Evolutionary conservation across 2,329 filamentous ascomycete species (phyloP).

Genomic region (Aspergillus felis): DNA sequence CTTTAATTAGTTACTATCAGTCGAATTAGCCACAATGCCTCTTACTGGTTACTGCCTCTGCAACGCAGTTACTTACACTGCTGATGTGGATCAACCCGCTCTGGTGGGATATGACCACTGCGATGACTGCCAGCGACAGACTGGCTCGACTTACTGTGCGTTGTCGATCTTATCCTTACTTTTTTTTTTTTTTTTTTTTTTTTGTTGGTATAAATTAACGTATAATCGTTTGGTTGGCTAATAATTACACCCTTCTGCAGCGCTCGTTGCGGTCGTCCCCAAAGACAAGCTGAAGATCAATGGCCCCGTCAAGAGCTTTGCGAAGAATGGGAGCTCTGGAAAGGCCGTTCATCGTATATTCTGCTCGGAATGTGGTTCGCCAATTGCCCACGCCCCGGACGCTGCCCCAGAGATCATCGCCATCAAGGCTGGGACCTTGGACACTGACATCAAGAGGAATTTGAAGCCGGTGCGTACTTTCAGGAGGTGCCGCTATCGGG

Average conservation of each 20-base stretch:
- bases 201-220: no score
- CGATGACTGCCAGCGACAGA: constrained; percentile 69
- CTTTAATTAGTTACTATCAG: constrained; percentile 38
- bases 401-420: constrained; percentile 67
- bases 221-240: background rate
- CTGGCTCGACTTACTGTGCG: constrained; percentile 61
- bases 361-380: constrained; percentile 66
- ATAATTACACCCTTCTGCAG: constrained; percentile 27
- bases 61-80: constrained; percentile 67
- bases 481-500: background rate
- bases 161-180: background rate
- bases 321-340: constrained; percentile 58
- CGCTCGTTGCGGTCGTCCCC: constrained; percentile 62
- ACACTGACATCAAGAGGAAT: constrained; percentile 62
- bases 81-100: constrained; percentile 41
- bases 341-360: constrained; percentile 64
- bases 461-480: constrained; percentile 52
- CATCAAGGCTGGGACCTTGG: constrained; percentile 63
- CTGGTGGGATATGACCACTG: constrained; percentile 65
- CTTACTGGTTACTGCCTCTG: constrained; percentile 68
- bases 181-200: no score
- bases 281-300: constrained; percentile 63
- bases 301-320: constrained; percentile 62
- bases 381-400: constrained; percentile 67
- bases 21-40: constrained; percentile 50